Percentiles rank a stretch among this genome's conserved stretches.
phyloP scores from a whole-genome alignment of 2,329 filamentous ascomycete species.

The Lasiodiplodia hormozganensis region DNA sequence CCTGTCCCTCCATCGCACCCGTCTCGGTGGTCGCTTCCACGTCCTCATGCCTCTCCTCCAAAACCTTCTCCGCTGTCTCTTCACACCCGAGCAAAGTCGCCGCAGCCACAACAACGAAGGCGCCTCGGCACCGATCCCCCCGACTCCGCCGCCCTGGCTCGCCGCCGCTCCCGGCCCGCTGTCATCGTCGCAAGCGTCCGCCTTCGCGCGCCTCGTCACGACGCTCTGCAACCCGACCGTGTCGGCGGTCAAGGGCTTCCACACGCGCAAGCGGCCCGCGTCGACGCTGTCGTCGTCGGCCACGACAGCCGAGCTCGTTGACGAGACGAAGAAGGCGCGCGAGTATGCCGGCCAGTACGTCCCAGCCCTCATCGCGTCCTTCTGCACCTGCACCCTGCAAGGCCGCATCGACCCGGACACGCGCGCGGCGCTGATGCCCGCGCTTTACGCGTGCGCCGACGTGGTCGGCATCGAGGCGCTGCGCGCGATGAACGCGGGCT shows the following conservation, averaged over 20 bases:
- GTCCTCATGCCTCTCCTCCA: constrained; percentile 64
- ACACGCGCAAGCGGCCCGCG: constrained; percentile 36
- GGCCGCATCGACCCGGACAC: constrained; percentile 58
- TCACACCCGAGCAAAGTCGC: constrained; percentile 51
- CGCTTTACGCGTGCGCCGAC: constrained; percentile 50
- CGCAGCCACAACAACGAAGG: constrained; percentile 3
- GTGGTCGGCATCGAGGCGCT: constrained; percentile 42
- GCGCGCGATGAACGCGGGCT: constrained; percentile 47
- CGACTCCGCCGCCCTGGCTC: constrained; percentile 39
- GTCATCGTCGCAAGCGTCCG: constrained; percentile 62
- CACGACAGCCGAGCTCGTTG: constrained; percentile 53
- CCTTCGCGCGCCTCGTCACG: constrained; percentile 62
- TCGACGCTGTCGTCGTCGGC: constrained; percentile 17
- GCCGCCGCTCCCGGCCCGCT: constrained; percentile 63
- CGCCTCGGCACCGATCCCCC: not conserved
- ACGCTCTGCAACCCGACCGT: constrained; percentile 68
- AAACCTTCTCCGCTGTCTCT: constrained; percentile 62
- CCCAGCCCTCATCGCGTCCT: constrained; percentile 64
- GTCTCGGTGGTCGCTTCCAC: constrained; percentile 67
- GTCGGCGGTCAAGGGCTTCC: constrained; percentile 58
- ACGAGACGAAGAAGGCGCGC: constrained; percentile 66
- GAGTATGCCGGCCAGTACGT: constrained; percentile 64
- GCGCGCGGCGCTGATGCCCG: constrained; percentile 65
- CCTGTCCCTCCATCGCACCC: constrained; percentile 63
- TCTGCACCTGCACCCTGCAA: constrained; percentile 60